Evolutionary conservation across 129 eudicot species (phyloP), one percentile per base, ranked within the genome.

Genomic region (Logfia minima): DNA sequence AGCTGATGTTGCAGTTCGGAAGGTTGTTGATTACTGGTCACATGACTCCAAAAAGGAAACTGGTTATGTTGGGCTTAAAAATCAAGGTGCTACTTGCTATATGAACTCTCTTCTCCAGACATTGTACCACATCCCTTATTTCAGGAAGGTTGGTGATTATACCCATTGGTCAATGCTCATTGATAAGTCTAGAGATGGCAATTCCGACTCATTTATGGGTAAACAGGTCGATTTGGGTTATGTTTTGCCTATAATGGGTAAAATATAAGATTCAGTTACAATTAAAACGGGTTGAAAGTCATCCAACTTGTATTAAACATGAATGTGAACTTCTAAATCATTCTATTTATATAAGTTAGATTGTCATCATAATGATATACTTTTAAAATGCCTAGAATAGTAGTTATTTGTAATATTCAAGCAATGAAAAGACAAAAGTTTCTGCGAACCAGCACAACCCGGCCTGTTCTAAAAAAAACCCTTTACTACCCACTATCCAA

Each of bases 41-140:
- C 88, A 91, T 82, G 98, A 94, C 87, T 91, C 98, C 6, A 94
- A 91, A 55, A 94, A 94, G 80, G 97, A 87, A 81, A 94, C 98
- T 39, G 97, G 98, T 72, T 94, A 83, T 89, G 98, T 94, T 66
- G 98, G 98, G 17, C 93, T 94, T 18, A 94, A 94, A 81, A 94
- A 94, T 80, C 98, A 94, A 72, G 98, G 98, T 75, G 98, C 98
- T 11, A 94, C 98, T 56, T 94, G 98, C 81, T 94, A 94, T 53
- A 94, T 94, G 98, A 94, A 94, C 76, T 94, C 98, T 79, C 97
- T 93, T 63, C 97, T 93, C 59, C 98, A 93, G 83, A 90, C 97
- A 24, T 75, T 93, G 53, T 93, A 90, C 81, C 98, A 93, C 85
- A 91, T 93, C 81, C 97, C 98, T 75, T 91, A 93, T 79, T 94